These are phyloP conservation scores for Hypoxylon lienhwacheense DNA, from an alignment of 495 filamentous ascomycete species.

Conservation along the genomic window DNA sequence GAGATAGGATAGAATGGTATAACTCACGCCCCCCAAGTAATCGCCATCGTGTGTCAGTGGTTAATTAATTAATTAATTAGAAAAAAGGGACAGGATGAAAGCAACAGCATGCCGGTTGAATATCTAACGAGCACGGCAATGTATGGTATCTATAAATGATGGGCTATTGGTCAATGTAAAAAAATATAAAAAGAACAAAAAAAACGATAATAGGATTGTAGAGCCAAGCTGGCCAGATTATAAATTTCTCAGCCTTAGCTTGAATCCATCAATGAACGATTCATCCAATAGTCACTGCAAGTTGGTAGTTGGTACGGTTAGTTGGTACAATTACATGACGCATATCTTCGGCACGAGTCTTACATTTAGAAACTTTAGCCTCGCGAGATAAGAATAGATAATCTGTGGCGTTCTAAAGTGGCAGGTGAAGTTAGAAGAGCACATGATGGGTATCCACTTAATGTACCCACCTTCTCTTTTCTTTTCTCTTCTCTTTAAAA, in stretches of 20 bases:
- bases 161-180: background rate
- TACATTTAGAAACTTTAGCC: too few species aligned
- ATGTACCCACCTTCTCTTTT: slow-evolving; percentile 12
- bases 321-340: slow-evolving; percentile 20
- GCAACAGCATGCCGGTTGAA: too few species aligned
- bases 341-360: slow-evolving; percentile 3
- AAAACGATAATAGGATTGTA: too few species aligned
- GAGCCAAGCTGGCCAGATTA: background rate
- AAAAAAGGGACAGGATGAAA: too few species aligned
- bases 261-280: too few species aligned
- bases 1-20: background rate
- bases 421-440: background rate
- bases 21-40: slow-evolving; percentile 55
- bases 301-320: slow-evolving; percentile 12
- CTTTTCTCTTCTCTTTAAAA: slow-evolving; percentile 13
- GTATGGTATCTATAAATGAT: too few species aligned
- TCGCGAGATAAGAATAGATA: slow-evolving; percentile 5
- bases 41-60: slow-evolving; percentile 42
- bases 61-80: too few species aligned
- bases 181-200: too few species aligned
- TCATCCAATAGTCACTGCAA: too few species aligned
- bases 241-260: too few species aligned
- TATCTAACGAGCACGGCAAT: too few species aligned
- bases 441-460: slow-evolving; percentile 3
- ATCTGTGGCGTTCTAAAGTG: slow-evolving; percentile 4